Evolutionary conservation across 2,329 filamentous ascomycete species (phyloP).

Genomic region (Chrysoporthe cubensis): DNA sequence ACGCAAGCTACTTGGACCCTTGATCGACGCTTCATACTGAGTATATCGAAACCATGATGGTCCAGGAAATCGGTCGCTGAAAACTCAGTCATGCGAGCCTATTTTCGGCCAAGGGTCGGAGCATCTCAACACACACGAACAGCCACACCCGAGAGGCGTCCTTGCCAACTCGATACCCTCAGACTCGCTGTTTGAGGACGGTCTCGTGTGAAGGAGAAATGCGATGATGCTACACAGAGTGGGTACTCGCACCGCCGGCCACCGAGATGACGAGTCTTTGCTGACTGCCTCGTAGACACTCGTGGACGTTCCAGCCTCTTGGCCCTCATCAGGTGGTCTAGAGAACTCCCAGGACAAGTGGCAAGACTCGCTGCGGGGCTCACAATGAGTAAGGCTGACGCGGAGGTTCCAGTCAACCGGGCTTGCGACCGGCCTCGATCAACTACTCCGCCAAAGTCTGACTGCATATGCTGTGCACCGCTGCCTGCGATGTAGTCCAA

Average conservation of each 20-base stretch:
- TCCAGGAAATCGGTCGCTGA: neutral
- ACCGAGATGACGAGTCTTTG: neutral
- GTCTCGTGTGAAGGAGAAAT: neutral
- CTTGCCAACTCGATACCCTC: neutral
- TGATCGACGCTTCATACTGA: slow-evolving; percentile 3
- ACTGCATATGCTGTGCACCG: neutral
- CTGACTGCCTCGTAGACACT: neutral
- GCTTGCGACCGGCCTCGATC: neutral
- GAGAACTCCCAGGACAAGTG: neutral
- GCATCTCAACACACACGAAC: neutral
- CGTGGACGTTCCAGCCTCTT: no score
- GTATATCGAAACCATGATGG: neutral
- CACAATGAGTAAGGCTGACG: neutral
- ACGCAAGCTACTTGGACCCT: neutral
- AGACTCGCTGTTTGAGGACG: neutral
- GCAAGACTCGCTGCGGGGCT: neutral
- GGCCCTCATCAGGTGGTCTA: no score
- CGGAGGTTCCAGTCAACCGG: neutral
- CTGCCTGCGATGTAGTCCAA: no score
- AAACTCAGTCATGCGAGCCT: neutral
- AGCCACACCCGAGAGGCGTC: neutral
- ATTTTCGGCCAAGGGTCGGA: neutral
- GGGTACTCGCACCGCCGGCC: neutral
- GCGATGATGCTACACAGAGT: neutral
- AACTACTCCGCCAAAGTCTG: neutral